Evolutionary conservation across 75 land plant genomes (phyloP), one percentile per base, ranked within the genome.

Genomic region (Isoetes taiwanensis): DNA sequence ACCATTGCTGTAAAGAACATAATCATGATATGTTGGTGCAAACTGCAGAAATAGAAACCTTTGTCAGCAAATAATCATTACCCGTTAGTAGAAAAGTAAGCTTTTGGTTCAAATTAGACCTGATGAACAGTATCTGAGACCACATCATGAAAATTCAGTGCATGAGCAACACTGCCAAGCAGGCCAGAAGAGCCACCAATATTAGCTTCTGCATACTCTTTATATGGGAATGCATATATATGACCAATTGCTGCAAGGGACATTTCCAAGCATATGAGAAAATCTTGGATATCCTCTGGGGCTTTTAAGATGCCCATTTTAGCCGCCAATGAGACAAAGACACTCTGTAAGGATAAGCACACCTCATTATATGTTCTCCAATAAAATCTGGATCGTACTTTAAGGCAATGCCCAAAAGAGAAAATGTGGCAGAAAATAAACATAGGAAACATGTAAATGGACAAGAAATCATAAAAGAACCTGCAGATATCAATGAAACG

Each of bases 21-120:
- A 93, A 55, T 93, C 96, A 71, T 93, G 96, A 62, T 93, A 93
- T 4, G 98, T 88, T 1, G 98, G 98, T n/a, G 98, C 98, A 78
- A 93, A 93, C 98, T 93, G 83, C 67, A 75, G 30, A 26, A 38
- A 2, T n/a, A n/a, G n/a, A n/a, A n/a, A n/a, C n/a, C n/a, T n/a
- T n/a, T n/a, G n/a, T n/a, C n/a, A n/a, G n/a, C n/a, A n/a, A n/a
- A n/a, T n/a, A n/a, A n/a, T n/a, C n/a, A n/a, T n/a, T n/a, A n/a
- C n/a, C n/a, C n/a, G n/a, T n/a, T n/a, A n/a, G n/a, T n/a, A n/a
- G n/a, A n/a, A n/a, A n/a, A n/a, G n/a, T n/a, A n/a, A n/a, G n/a
- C n/a, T n/a, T n/a, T n/a, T n/a, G n/a, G n/a, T 2, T 28, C 26
- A n/a, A 24, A 5, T 46, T 30, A 33, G 41, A 93, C 98, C 96